Conservation (phyloP, 1,139 yeast genomes). For the Groenewaldozyma auringiensis region DNA sequence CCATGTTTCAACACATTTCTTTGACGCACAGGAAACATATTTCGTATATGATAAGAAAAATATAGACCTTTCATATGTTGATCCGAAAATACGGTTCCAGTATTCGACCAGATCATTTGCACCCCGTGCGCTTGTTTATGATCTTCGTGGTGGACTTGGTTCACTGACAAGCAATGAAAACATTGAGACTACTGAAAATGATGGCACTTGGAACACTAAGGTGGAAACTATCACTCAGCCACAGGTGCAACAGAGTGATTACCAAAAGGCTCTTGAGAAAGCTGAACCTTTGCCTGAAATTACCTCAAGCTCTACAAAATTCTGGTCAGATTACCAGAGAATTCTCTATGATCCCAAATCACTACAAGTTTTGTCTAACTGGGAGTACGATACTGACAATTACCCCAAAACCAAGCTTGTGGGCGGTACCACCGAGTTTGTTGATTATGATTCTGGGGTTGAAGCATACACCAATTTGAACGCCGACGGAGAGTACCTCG, state of each 20-base stretch:
- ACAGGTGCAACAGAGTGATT: conserved; percentile 42
- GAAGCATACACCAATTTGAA: conserved; percentile 38
- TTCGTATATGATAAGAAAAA: conserved; percentile 42
- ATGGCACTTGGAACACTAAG: conserved; percentile 12
- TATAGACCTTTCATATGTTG: conserved; percentile 33
- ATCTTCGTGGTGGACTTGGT: conserved; percentile 41
- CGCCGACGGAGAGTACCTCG: conserved; percentile 42
- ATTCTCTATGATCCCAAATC: conserved; percentile 60
- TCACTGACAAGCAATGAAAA: conserved; percentile 23
- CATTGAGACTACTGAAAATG: conserved; percentile 16
- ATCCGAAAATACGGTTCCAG: conserved; percentile 41
- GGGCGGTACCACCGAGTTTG: conserved; percentile 33
- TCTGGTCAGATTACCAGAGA: conserved; percentile 79
- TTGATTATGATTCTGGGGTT: conserved; percentile 40
- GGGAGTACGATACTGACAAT: conserved; percentile 42
- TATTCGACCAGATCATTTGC: conserved; percentile 49
- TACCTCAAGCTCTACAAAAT: conserved; percentile 39
- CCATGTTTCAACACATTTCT: conserved; percentile 68
- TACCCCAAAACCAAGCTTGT: conserved; percentile 37
- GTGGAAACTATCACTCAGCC: conserved; percentile 19
- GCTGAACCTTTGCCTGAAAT: conserved; percentile 34
- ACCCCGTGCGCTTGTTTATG: conserved; percentile 78
- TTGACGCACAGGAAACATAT: conserved; percentile 67
- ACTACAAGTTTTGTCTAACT: conserved; percentile 45
- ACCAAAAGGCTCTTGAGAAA: conserved; percentile 55